phyloP scores from a whole-genome alignment of 2,329 filamentous ascomycete genomes.

The Decorospora gaudefroyi region DNA sequence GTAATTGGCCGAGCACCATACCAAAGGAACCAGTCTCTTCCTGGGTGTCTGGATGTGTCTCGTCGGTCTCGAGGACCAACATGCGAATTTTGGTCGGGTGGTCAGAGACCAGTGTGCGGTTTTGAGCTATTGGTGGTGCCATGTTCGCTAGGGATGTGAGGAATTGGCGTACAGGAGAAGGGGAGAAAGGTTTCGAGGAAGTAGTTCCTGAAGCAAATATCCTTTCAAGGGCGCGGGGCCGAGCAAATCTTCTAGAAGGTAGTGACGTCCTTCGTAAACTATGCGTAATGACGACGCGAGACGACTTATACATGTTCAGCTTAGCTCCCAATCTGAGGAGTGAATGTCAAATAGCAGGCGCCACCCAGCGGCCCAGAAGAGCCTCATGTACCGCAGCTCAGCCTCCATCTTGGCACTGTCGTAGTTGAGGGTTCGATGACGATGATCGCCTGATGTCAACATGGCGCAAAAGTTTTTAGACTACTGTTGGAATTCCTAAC shows the following conservation, averaged over 20 bases:
- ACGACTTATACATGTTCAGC: constrained; percentile 16
- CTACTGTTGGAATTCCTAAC: constrained; percentile 15
- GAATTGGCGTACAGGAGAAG: constrained; percentile 1
- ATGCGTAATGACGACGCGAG: constrained; percentile 18
- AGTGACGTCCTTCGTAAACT: constrained; percentile 10
- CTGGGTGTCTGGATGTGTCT: constrained; percentile 58
- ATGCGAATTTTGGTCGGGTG: constrained; percentile 49
- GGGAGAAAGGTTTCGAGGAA: neutral
- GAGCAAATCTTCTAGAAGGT: neutral
- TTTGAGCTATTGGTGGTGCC: constrained; percentile 31
- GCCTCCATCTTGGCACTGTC: constrained; percentile 21
- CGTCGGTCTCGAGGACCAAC: constrained; percentile 64
- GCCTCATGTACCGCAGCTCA: constrained; percentile 15
- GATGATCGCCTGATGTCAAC: constrained; percentile 10
- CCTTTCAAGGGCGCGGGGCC: neutral
- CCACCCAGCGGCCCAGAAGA: constrained; percentile 13
- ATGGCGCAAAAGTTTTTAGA: constrained; percentile 2
- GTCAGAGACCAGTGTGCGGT: constrained; percentile 24
- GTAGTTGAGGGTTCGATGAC: constrained; percentile 23
- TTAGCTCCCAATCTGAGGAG: constrained; percentile 4
- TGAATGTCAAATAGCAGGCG: neutral
- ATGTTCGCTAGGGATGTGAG: constrained; percentile 16
- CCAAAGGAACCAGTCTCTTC: constrained; percentile 59
- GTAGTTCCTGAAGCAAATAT: neutral
- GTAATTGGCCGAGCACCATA: constrained; percentile 58